A percentile compares a stretch with the other conserved stretches of the same genome.
Conservation (phyloP, 768 basidiomycete species). For the Coprinopsis marcescibilis region DNA sequence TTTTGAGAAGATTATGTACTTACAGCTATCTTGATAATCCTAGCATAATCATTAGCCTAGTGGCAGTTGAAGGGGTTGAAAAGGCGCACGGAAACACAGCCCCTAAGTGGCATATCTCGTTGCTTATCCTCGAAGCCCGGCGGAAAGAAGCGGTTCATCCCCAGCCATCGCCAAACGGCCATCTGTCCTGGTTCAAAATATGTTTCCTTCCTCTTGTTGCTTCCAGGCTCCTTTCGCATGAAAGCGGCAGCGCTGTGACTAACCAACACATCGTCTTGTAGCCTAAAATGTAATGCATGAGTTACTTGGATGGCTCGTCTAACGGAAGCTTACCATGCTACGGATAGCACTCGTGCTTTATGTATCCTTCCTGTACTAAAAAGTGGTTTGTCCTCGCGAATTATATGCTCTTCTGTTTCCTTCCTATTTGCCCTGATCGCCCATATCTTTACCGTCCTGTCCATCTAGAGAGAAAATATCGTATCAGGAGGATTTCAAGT, state of each 20-base stretch:
- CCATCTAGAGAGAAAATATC: slow-evolving; percentile 40
- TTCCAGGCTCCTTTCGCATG: slow-evolving; percentile 28
- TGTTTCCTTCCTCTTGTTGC: slow-evolving; percentile 19
- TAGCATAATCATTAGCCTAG: slow-evolving; percentile 19
- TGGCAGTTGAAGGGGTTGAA: not conserved
- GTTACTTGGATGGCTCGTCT: not conserved
- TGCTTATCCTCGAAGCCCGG: slow-evolving; percentile 25
- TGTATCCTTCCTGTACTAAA: slow-evolving; percentile 67
- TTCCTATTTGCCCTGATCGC: slow-evolving; percentile 36
- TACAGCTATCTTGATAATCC: slow-evolving; percentile 78
- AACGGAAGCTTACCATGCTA: slow-evolving; percentile 46
- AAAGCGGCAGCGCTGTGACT: slow-evolving; percentile 50
- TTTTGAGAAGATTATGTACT: slow-evolving; percentile 17
- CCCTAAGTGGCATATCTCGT: slow-evolving; percentile 33
- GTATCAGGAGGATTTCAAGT: not conserved
- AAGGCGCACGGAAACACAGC: slow-evolving; percentile 52
- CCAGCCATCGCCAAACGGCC: slow-evolving; percentile 65
- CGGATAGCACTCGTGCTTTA: slow-evolving; percentile 55
- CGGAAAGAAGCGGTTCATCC: slow-evolving; percentile 60
- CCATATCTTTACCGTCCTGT: slow-evolving; percentile 77
- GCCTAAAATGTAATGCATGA: slow-evolving; percentile 34
- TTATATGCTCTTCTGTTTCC: slow-evolving; percentile 29
- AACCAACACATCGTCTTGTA: slow-evolving; percentile 48
- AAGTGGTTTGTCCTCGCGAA: slow-evolving; percentile 69
- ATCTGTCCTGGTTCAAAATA: slow-evolving; percentile 45